phyloP scores from a whole-genome alignment of 371 early-diverging fungal genomes.

The Actinomortierella ambigua region DNA sequence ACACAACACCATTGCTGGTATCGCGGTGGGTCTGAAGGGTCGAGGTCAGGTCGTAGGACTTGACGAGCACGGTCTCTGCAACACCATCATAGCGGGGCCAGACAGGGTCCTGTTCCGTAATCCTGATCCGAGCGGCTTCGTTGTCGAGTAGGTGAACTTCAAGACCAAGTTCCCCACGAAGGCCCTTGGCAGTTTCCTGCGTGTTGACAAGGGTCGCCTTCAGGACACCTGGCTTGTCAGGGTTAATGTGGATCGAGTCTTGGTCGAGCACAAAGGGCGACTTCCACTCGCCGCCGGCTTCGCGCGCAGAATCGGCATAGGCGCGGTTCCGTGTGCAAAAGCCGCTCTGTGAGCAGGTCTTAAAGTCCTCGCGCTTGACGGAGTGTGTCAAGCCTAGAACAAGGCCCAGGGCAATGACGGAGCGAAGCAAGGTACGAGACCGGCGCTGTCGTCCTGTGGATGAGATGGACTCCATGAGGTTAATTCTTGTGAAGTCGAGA shows the following conservation, averaged over 20 bases:
- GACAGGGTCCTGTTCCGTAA: slow-evolving; percentile 72
- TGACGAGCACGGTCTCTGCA: slow-evolving; percentile 59
- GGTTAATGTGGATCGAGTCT: slow-evolving; percentile 51
- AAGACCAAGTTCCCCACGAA: slow-evolving; percentile 43
- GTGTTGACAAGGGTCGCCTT: slow-evolving; percentile 65
- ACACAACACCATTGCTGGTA: slow-evolving; percentile 16
- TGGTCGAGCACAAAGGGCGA: slow-evolving; percentile 71
- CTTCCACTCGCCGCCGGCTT: slow-evolving; percentile 23
- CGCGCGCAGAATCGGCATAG: slow-evolving; percentile 72
- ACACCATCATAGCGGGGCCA: slow-evolving; percentile 77
- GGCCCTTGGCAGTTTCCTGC: slow-evolving; percentile 36
- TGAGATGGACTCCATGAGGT: too few relatives aligned
- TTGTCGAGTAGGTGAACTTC: slow-evolving; percentile 59
- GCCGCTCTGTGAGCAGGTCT: slow-evolving; percentile 84
- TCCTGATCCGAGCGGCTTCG: slow-evolving; percentile 69
- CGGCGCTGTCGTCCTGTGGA: too few relatives aligned
- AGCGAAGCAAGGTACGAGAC: slow-evolving; percentile 18
- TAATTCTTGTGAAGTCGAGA: too few relatives aligned
- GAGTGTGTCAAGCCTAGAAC: slow-evolving; percentile 7
- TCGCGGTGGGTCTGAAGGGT: slow-evolving; percentile 33
- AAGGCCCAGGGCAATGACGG: slow-evolving; percentile 34
- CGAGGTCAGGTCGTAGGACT: slow-evolving; percentile 46
- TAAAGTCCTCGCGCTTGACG: slow-evolving; percentile 87
- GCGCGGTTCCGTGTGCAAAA: slow-evolving; percentile 93
- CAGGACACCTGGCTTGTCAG: slow-evolving; percentile 51